Conservation (phyloP, 768 basidiomycete genomes). For the Agrocybe pediades region DNA sequence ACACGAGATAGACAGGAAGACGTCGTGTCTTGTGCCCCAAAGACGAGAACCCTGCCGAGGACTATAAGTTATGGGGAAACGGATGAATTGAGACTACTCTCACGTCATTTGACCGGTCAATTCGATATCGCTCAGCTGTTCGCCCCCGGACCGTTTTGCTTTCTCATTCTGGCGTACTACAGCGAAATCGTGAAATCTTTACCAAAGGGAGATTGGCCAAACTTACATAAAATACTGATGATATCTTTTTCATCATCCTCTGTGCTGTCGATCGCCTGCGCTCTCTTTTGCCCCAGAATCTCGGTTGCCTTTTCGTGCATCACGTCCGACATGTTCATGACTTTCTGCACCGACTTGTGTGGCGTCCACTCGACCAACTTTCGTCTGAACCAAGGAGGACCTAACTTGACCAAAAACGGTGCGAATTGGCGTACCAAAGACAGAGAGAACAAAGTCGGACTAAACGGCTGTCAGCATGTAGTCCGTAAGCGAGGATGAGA, state of each 20-base stretch:
- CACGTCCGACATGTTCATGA: slow-evolving; percentile 1
- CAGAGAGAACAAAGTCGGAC: slow-evolving; percentile 47
- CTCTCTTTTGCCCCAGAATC: slow-evolving; percentile 42
- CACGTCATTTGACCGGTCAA: slow-evolving; percentile 54
- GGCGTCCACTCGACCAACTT: slow-evolving; percentile 23
- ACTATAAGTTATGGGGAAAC: background rate
- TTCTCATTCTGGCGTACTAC: slow-evolving; percentile 34
- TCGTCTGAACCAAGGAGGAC: slow-evolving; percentile 43
- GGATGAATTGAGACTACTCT: slow-evolving; percentile 13
- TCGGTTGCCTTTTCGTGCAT: background rate
- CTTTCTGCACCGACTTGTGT: slow-evolving; percentile 2
- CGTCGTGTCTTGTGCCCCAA: slow-evolving; percentile 54
- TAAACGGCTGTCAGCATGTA: slow-evolving; percentile 18
- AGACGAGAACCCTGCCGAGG: slow-evolving; percentile 41
- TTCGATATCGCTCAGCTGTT: slow-evolving; percentile 43
- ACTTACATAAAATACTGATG: slow-evolving; percentile 49
- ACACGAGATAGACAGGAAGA: slow-evolving; percentile 45
- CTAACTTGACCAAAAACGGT: slow-evolving; percentile 43
- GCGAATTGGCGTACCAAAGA: slow-evolving; percentile 48
- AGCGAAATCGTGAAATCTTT: background rate
- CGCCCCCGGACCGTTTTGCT: slow-evolving; percentile 24
- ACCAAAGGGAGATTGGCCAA: background rate
- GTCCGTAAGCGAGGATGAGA: background rate
- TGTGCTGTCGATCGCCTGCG: slow-evolving; percentile 20
- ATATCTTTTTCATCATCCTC: slow-evolving; percentile 44